These are phyloP conservation scores for Arctostaphylos glauca DNA, from an alignment of 148 eudicot genomes.

Conservation along the genomic window DNA sequence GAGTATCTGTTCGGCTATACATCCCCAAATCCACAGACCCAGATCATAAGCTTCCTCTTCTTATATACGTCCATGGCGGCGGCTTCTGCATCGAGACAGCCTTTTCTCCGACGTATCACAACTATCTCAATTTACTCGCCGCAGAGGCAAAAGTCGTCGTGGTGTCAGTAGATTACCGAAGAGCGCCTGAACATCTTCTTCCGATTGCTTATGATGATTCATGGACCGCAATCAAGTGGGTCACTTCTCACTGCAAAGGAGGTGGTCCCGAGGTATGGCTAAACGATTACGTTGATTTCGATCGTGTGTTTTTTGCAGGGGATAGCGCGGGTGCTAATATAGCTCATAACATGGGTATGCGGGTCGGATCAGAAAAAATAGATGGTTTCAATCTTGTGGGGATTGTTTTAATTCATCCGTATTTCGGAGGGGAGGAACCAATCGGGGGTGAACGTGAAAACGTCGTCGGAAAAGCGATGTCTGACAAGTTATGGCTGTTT, in stretches of 20 bases:
- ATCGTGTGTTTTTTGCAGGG: conserved; percentile 36
- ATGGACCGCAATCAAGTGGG: conserved; percentile 52
- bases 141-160: conserved; percentile 25
- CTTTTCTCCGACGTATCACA: conserved; percentile 19
- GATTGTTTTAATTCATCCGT: conserved; percentile 38
- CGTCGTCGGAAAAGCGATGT: background rate
- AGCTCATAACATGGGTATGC: conserved; percentile 38
- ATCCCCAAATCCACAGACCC: conserved; percentile 24
- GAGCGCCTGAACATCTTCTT: conserved; percentile 54
- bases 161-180: conserved; percentile 47
- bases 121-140: conserved; percentile 21
- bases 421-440: conserved; percentile 18
- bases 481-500: conserved; percentile 22
- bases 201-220: conserved; percentile 49
- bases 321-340: conserved; percentile 59
- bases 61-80: conserved; percentile 60
- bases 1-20: conserved; percentile 39
- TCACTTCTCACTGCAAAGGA: conserved; percentile 27
- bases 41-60: conserved; percentile 36
- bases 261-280: conserved; percentile 46
- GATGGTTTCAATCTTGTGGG: conserved; percentile 18
- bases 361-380: conserved; percentile 15
- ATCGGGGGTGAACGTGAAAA: background rate
- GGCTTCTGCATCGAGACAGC: conserved; percentile 39
- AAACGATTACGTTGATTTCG: conserved; percentile 30